A percentile compares a stretch with the other conserved stretches of the same genome.
phyloP scores from a whole-genome alignment of 2,329 filamentous ascomycete species.

The Canariomyces notabilis region DNA sequence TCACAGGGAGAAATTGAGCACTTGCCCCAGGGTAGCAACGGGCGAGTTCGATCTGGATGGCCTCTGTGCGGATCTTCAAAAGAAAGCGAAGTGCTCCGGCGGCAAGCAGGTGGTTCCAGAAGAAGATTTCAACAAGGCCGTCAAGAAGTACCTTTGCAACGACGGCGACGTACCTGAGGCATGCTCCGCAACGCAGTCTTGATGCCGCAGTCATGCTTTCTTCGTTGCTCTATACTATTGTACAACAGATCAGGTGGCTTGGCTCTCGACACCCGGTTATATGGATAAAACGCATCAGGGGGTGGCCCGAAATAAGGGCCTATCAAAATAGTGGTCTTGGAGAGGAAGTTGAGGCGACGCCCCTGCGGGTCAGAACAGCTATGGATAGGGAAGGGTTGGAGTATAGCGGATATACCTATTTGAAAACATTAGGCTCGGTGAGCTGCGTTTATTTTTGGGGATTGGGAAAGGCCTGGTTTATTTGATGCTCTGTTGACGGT shows the following conservation, averaged over 20 bases:
- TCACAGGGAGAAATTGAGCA: conserved; percentile 80
- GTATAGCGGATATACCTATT: conserved; percentile 14
- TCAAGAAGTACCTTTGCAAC: conserved; percentile 57
- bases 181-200: not conserved
- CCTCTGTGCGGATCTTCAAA: conserved; percentile 85
- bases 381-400: conserved; percentile 2
- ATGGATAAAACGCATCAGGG: not conserved
- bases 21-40: conserved; percentile 78
- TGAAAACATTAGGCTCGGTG: not conserved
- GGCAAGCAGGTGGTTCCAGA: conserved; percentile 84
- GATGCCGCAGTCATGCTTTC: not conserved
- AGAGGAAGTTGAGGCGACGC: not conserved
- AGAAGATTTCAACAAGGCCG: conserved; percentile 77
- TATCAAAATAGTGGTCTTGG: not conserved
- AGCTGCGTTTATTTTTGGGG: not conserved
- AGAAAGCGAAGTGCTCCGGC: conserved; percentile 94
- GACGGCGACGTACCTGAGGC: conserved; percentile 2
- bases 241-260: not conserved
- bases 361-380: not conserved
- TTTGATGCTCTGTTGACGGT: not conserved
- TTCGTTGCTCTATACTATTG: not conserved
- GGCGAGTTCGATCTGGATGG: conserved; percentile 92
- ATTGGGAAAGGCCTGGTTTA: too few species aligned
- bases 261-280: not conserved
- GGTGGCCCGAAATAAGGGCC: not conserved